Conservation (phyloP, 2,329 filamentous ascomycete genomes). For the Penicillium sp. region DNA sequence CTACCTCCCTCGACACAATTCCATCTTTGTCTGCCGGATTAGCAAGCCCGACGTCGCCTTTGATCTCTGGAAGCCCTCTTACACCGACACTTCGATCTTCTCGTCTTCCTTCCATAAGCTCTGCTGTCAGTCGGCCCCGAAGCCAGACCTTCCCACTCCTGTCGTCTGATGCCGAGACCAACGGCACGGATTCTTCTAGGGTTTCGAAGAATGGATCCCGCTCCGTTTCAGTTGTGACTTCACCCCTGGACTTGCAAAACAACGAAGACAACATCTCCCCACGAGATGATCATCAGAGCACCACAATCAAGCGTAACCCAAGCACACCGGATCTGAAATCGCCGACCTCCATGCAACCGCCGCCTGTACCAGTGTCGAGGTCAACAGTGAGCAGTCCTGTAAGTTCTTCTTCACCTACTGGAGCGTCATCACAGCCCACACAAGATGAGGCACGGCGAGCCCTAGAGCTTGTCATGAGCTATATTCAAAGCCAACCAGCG, state of each 20-base stretch:
- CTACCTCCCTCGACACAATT: slow-evolving; percentile 61
- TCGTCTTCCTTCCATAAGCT: slow-evolving; percentile 43
- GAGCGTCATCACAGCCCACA: slow-evolving; percentile 58
- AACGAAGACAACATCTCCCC: not conserved
- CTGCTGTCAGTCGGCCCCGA: slow-evolving; percentile 68
- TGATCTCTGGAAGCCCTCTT: slow-evolving; percentile 76
- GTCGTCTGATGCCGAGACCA: slow-evolving; percentile 43
- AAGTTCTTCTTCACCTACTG: slow-evolving; percentile 47
- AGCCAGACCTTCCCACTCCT: slow-evolving; percentile 82
- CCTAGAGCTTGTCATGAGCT: slow-evolving; percentile 74
- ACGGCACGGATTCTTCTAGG: slow-evolving; percentile 53
- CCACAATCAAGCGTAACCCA: slow-evolving; percentile 41
- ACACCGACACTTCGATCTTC: slow-evolving; percentile 50
- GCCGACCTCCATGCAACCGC: slow-evolving; percentile 36
- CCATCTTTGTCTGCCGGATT: slow-evolving; percentile 69
- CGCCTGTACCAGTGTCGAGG: slow-evolving; percentile 34
- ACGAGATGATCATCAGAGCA: slow-evolving; percentile 24
- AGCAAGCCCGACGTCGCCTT: slow-evolving; percentile 70
- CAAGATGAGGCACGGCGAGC: slow-evolving; percentile 83
- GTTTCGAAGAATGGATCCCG: slow-evolving; percentile 37
- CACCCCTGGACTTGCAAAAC: slow-evolving; percentile 46
- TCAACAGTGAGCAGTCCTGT: slow-evolving; percentile 44
- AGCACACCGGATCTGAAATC: slow-evolving; percentile 42
- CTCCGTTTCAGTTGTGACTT: slow-evolving; percentile 46
- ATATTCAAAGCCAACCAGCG: slow-evolving; percentile 68